Percentiles rank a stretch among this genome's conserved stretches.
Conservation (phyloP, 164 flowering plant genomes). For the Aristolochia contorta region DNA sequence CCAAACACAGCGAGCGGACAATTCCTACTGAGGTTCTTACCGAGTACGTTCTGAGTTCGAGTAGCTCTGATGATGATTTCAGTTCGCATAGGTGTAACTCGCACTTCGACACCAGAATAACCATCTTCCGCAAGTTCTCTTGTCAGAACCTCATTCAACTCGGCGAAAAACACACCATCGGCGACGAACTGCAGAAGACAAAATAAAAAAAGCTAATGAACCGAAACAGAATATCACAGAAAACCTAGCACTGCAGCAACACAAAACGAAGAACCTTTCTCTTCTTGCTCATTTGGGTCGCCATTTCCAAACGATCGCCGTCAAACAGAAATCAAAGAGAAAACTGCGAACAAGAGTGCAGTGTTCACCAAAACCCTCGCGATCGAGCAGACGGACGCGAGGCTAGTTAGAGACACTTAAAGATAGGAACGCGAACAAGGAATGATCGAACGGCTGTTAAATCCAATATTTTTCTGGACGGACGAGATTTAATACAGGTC, state of each 20-base stretch:
- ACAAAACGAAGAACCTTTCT: constrained; percentile 29
- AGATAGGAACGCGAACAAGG: neutral
- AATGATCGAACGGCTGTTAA: constrained; percentile 6
- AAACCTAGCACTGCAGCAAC: neutral
- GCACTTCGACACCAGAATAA: constrained; percentile 64
- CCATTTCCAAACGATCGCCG: constrained; percentile 20
- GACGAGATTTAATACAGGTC: constrained; percentile 1
- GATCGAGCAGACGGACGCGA: neutral
- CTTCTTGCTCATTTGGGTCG: constrained; percentile 62
- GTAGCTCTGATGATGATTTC: constrained; percentile 73
- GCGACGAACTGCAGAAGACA: constrained; percentile 39
- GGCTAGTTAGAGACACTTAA: neutral
- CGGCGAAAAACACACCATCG: constrained; percentile 61
- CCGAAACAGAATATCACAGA: neutral
- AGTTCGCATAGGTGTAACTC: constrained; percentile 68
- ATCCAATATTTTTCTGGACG: neutral
- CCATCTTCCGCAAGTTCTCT: constrained; percentile 72
- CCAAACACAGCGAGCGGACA: neutral
- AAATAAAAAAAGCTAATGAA: neutral
- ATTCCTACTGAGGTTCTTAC: constrained; percentile 14
- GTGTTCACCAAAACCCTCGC: neutral
- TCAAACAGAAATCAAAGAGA: neutral
- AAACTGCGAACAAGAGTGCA: neutral
- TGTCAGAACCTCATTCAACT: constrained; percentile 49
- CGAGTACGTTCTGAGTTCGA: constrained; percentile 57